Evolutionary conservation across 1,284 basidiomycete species (phyloP), one percentile per base, ranked within the genome.

Genomic region (Leccinum ponderosum): DNA sequence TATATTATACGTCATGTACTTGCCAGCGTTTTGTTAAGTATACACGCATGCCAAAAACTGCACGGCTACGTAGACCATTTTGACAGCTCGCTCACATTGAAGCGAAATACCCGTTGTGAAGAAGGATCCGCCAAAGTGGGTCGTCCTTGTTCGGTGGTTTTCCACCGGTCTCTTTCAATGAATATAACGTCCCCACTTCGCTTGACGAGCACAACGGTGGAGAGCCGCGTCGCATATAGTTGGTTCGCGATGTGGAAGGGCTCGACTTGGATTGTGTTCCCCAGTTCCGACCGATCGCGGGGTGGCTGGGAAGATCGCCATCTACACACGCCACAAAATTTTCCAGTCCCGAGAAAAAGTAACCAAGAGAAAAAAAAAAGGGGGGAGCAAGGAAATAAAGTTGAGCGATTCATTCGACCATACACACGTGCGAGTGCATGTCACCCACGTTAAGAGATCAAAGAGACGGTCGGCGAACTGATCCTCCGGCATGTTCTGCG

Each of bases 81-180:
- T 59, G 64, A 65, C 71, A 62, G 59, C 64, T 57, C 64, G 64
- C 58, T 52, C 66, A 15, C 60, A 64, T 77, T 70, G 74, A 87
- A 87, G 64, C 77, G 78, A 73, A 84, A 86, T 53, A 77, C 73
- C 64, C 85, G 83, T 71, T 86, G 77, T 53, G 76, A 77, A 33
- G 75, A 63, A 56, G 78, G 76, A 70, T 80, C 78, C 64, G 78
- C 76, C 68, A 72, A 76, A 42, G 67, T 64, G 33, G 76, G 75
- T 57, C 65, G 67, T 33, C 75, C 81, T 44, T 79, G 75, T 14
- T 68, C 61, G 48, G 66, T 74, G 52, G 83, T 65, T 60, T 69
- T 72, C 89, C 89, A 93, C 52, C 85, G 77, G 70, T 93, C 90
- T 59, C 89, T 77, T 71, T 93, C 91, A 55, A 88, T 77, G 69